A percentile compares a stretch with the other conserved stretches of the same genome.
These are phyloP conservation scores for Microglena sp. DNA, from an alignment of 139 green algal species.

Conservation along the genomic window DNA sequence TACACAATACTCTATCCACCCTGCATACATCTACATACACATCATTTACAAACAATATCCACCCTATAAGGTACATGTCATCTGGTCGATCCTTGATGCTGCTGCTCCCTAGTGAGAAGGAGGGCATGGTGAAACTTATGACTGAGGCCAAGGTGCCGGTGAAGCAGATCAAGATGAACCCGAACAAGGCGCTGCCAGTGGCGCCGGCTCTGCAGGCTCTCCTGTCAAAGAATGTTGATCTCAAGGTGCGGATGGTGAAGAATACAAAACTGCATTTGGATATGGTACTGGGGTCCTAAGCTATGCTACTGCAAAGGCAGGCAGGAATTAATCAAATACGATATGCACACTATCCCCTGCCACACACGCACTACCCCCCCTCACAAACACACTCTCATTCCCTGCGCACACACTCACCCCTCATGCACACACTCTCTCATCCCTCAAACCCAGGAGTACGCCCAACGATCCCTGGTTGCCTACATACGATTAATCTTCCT, in stretches of 20 bases:
- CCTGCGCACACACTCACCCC: no score
- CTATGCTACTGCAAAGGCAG: no score
- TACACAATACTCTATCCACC: not conserved
- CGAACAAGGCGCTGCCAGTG: constrained; percentile 61
- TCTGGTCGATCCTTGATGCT: constrained; percentile 57
- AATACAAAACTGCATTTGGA: no score
- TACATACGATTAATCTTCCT: constrained; percentile 87
- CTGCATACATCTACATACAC: not conserved
- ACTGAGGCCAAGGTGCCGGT: constrained; percentile 72
- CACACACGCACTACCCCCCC: no score
- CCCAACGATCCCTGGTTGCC: constrained; percentile 70
- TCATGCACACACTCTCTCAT: no score
- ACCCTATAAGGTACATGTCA: constrained; percentile 16
- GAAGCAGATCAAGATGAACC: constrained; percentile 68
- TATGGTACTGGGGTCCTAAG: no score
- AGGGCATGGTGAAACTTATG: constrained; percentile 53
- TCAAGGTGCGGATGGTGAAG: constrained; percentile 48
- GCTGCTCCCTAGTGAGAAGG: constrained; percentile 58
- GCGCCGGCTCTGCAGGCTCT: constrained; percentile 67
- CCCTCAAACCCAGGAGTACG: constrained; percentile 52
- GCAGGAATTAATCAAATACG: no score
- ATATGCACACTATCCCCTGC: no score
- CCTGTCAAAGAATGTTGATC: constrained; percentile 72
- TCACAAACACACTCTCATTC: no score
- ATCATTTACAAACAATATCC: not conserved